Percentiles rank a stretch among this genome's conserved stretches.
Conservation (phyloP, 352 stramenopile genomes). For the Phytophthora uliginosa region DNA sequence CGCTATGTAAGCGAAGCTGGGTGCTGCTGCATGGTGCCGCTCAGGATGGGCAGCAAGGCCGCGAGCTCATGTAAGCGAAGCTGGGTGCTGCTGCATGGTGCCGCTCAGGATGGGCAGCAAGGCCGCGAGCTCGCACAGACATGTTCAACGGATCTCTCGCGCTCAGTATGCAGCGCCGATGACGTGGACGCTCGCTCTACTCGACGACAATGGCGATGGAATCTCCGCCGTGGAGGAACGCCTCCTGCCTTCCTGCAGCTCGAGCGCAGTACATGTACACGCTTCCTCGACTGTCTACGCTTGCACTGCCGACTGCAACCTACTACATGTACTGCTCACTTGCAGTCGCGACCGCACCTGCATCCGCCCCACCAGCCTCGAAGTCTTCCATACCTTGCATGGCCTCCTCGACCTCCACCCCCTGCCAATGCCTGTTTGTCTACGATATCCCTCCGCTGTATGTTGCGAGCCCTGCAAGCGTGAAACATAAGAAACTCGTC, state of each 20-base stretch:
- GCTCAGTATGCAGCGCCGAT: not conserved
- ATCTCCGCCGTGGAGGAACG: not conserved
- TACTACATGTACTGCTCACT: too few relatives aligned
- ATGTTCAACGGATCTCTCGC: slow-evolving; percentile 1
- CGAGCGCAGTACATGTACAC: not conserved
- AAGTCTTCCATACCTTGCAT: not conserved
- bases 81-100: slow-evolving; percentile 5
- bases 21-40: not conserved
- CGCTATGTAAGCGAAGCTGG: slow-evolving; percentile 6
- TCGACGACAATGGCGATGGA: not conserved
- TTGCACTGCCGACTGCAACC: too few relatives aligned
- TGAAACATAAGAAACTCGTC: not conserved
- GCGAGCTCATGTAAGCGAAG: too few relatives aligned
- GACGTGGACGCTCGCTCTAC: slow-evolving; percentile 3
- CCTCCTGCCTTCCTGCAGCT: not conserved
- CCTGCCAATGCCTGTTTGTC: too few relatives aligned
- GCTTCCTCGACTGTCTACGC: too few relatives aligned
- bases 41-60: slow-evolving; percentile 9
- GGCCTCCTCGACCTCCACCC: too few relatives aligned
- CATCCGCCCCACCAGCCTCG: not conserved
- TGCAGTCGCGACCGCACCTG: not conserved
- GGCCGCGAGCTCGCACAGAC: slow-evolving; percentile 5
- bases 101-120: slow-evolving; percentile 8
- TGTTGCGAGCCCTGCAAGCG: not conserved
- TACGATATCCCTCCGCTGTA: too few relatives aligned